A percentile compares a stretch with the other conserved stretches of the same genome.
Evolutionary conservation across 768 basidiomycete genomes (phyloP).

Genomic region (Phaeolepiota aurea): DNA sequence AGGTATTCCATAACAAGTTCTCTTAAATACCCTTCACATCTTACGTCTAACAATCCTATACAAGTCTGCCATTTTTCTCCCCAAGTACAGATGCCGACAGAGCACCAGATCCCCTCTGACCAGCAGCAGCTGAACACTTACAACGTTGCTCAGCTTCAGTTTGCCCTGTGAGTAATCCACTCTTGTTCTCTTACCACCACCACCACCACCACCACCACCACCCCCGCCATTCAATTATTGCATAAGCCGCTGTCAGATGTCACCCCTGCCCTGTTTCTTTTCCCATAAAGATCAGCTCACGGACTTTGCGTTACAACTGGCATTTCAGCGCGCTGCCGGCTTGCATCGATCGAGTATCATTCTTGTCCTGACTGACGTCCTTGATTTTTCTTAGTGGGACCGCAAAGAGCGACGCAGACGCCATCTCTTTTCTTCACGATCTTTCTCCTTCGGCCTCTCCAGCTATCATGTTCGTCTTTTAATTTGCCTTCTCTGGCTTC

Average conservation of each 20-base stretch:
- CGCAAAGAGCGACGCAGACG: conserved; percentile 27
- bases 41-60: conserved; percentile 4
- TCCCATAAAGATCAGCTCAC: conserved; percentile 8
- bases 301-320: conserved; percentile 1
- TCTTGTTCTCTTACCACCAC: no score
- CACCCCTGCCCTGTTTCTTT: conserved; percentile 14
- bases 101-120: conserved; percentile 14
- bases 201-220: neutral
- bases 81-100: conserved; percentile 46
- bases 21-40: conserved; percentile 14
- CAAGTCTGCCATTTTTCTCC: neutral
- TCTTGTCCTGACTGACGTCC: conserved; percentile 10
- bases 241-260: conserved; percentile 19
- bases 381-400: conserved; percentile 10
- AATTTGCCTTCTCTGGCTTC: conserved; percentile 6
- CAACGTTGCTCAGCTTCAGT: conserved; percentile 57
- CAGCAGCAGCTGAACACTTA: conserved; percentile 43
- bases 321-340: conserved; percentile 12
- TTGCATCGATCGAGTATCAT: conserved; percentile 7
- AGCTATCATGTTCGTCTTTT: conserved; percentile 31
- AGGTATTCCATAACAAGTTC: conserved; percentile 1
- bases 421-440: conserved; percentile 34
- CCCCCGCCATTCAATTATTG: conserved; percentile 7
- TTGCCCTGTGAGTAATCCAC: conserved; percentile 39
- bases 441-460: conserved; percentile 39